These are phyloP conservation scores for Penicillium egyptiacum DNA, from an alignment of 495 filamentous ascomycete species.

Conservation along the genomic window DNA sequence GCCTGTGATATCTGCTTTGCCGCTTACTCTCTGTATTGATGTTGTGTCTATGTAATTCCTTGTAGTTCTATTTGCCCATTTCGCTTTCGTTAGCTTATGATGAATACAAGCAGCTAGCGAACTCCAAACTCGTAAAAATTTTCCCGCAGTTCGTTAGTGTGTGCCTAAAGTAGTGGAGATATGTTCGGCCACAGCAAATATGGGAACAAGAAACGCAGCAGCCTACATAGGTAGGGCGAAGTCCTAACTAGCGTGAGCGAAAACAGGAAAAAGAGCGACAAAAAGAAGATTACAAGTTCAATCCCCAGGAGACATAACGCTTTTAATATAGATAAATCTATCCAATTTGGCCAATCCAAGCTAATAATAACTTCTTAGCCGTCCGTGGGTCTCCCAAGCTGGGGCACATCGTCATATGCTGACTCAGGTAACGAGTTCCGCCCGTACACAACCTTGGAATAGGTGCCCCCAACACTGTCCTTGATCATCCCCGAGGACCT, in stretches of 20 bases:
- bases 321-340: neutral
- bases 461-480: conserved; percentile 1
- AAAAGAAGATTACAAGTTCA: neutral
- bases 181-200: conserved; percentile 1
- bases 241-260: too few species aligned
- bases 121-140: neutral
- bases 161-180: neutral
- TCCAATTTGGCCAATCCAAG: neutral
- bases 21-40: neutral
- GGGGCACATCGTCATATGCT: conserved; percentile 14
- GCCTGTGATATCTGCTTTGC: conserved; percentile 5
- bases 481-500: neutral
- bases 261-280: neutral
- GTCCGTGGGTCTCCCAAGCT: neutral
- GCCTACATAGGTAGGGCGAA: neutral
- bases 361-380: neutral
- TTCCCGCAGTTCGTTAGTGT: neutral
- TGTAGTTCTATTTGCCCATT: conserved; percentile 1
- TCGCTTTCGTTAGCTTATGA: neutral
- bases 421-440: conserved; percentile 12
- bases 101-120: neutral
- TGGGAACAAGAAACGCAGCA: conserved; percentile 3
- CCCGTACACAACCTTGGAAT: conserved; percentile 8
- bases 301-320: neutral
- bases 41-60: conserved; percentile 12